Conservation (phyloP, 108 stramenopile genomes). For the Skeletonema grethae region DNA sequence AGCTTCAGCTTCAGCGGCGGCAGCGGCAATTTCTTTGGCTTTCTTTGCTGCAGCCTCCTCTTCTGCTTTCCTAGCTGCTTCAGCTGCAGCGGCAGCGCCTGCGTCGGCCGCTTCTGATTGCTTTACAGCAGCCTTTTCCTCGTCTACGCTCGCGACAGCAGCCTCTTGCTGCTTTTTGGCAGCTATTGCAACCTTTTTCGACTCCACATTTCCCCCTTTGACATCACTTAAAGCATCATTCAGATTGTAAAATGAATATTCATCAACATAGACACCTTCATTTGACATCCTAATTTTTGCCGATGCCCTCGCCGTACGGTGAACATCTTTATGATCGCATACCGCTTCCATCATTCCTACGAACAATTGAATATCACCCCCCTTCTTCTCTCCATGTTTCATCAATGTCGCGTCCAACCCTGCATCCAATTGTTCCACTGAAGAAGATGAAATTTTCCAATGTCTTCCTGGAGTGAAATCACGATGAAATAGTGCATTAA, state of each 20-base stretch:
- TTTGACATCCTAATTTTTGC: conserved; percentile 13
- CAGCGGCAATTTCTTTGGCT: too few species aligned
- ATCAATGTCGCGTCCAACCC: not conserved
- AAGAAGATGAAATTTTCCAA: conserved; percentile 13
- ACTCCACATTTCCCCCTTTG: too few species aligned
- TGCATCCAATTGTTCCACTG: conserved; percentile 13
- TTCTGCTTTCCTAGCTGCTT: too few species aligned
- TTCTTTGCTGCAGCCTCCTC: too few species aligned
- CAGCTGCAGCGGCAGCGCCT: too few species aligned
- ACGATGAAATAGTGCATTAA: conserved; percentile 11
- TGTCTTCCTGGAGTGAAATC: conserved; percentile 8
- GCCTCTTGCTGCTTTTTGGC: too few species aligned
- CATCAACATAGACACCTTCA: conserved; percentile 15
- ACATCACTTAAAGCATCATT: too few species aligned
- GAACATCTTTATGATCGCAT: conserved; percentile 8
- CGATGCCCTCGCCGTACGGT: conserved; percentile 2
- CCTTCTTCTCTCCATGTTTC: not conserved
- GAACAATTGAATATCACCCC: conserved; percentile 3
- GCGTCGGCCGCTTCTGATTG: too few species aligned
- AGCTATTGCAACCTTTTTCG: too few species aligned
- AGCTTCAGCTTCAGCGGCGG: not conserved
- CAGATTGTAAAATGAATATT: conserved; percentile 2
- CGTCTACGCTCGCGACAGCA: too few species aligned
- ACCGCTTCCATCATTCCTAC: conserved; percentile 6
- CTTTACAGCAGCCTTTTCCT: too few species aligned